Base-by-base conservation (phyloP, 139 green algal genomes). In the Chlamydomonas eustigma region DNA sequence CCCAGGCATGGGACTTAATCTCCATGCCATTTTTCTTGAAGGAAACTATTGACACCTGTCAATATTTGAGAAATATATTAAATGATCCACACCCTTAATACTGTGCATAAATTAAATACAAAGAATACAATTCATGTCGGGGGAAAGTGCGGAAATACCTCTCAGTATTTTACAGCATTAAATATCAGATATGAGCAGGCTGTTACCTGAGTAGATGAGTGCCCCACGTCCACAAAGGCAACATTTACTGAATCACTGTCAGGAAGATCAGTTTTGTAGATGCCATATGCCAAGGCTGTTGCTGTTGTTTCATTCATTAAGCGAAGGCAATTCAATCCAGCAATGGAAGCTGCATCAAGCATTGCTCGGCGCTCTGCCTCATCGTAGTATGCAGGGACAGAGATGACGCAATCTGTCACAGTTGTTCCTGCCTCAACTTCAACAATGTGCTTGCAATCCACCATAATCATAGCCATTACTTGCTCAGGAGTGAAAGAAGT, bases 191-290 rank as follows among this genome's bases (percentile, higher is more conserved):
- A n/a, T n/a, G n/a, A n/a, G n/a, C n/a, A n/a, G n/a, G n/a, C n/a
- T n/a, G n/a, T 22, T 68, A 96, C 91, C 92, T 99, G 94, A 0
- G 96, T 90, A 37, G 84, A 75, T n/a, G 83, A 78, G 78, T 98
- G 90, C 31, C 96, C 96, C 6, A 97, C 73, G 81, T 99, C 96
- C 24, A 99, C 89, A 74, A 99, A 98, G 2, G 76, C 95, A 3
- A 98, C 94, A 73, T 98, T 84, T 24, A 94, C 69, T 0, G 93
- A 85, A 0, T 96, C 89, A 0, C 82, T 85, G 64, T 97, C 94
- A 1, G 93, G 89, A 39, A 99, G 88, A 76, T 98, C 94, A 5
- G 94, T 98, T 83, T 98, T 98, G 90, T 96, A 99, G 78, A 99
- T 99, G 75, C 96, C 96, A 76, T 98, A 99, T 8, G 91, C 83